These are phyloP conservation scores for Acanthamoeba sp. DNA, from an alignment of 208 protist genomes.

Conservation along the genomic window DNA sequence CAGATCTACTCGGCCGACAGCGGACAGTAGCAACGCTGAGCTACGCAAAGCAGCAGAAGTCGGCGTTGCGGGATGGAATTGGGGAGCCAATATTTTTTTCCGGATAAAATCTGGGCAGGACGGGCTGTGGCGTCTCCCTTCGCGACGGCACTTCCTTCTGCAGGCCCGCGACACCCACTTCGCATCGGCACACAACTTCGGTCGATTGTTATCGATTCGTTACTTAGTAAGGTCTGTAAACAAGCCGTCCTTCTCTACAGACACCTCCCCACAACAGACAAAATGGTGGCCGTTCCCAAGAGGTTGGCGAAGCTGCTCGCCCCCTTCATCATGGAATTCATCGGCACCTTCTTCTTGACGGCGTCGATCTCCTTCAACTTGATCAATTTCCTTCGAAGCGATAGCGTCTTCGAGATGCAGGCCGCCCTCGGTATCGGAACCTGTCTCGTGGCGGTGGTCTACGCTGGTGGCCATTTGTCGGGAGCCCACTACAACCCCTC, in stretches of 20 bases:
- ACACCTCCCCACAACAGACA: not conserved
- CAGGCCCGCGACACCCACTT: too few species aligned
- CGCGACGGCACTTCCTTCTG: too few species aligned
- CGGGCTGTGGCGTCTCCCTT: too few species aligned
- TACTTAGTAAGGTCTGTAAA: too few species aligned
- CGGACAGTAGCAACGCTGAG: not conserved
- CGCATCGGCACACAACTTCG: too few species aligned
- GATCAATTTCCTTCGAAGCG: slow-evolving; percentile 49
- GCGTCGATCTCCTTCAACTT: slow-evolving; percentile 59
- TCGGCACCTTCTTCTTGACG: slow-evolving; percentile 69
- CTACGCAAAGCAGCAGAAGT: too few species aligned
- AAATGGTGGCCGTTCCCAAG: slow-evolving; percentile 53
- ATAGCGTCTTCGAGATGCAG: slow-evolving; percentile 63
- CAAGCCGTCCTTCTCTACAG: not conserved
- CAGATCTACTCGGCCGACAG: not conserved
- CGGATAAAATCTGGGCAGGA: too few species aligned
- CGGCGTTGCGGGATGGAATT: too few species aligned
- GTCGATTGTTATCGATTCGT: too few species aligned
- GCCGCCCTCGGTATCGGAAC: slow-evolving; percentile 54
- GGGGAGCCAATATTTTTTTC: too few species aligned
- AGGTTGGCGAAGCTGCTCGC: slow-evolving; percentile 27
- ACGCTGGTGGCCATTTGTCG: slow-evolving; percentile 40
- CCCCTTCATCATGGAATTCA: slow-evolving; percentile 69
- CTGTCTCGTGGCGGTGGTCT: slow-evolving; percentile 46
- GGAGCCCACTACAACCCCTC: slow-evolving; percentile 66